Base-by-base conservation (phyloP, 1,284 basidiomycete genomes). In the Ceratobasidium sp. region DNA sequence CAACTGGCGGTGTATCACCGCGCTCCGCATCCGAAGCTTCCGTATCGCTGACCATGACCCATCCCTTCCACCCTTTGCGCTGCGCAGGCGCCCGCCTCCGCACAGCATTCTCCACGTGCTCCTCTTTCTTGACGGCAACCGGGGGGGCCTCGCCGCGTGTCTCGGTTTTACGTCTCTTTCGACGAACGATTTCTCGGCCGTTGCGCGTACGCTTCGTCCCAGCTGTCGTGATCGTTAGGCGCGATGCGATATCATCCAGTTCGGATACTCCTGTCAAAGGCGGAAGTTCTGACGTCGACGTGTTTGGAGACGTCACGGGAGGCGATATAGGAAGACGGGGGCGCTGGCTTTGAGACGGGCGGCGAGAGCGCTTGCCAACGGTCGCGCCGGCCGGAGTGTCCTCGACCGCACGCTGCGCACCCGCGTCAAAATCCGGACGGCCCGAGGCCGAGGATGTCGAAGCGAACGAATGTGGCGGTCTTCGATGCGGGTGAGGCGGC, bases 1-100 rank as follows among this genome's bases (percentile, higher is more conserved):
- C 46, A 8, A 67, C 50, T 6, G 62, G 62, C 9, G 62, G 62
- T 14, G 50, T 55, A 55, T 34, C 36, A 1, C 46, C 46, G 21
- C 62, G 62, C 36, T 67, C 62, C n/a, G 18, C 48, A 34, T 67
- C 62, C 46, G 62, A 67, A 30, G 9, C 62, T 23, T 67, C 62
- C n/a, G 62, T 67, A 26, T 67, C 62, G 62, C 62, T 67, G 10
- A 67, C 62, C 46, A 67, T 67, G 21, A 67, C 62, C 62, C 62
- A 67, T n/a, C 62, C 62, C 34, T 67, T 67, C 62, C 62, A 67
- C 3, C 62, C 62, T 30, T 67, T 67, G 36, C 62, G 62, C 48
- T 36, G 48, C 28, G 62, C 39, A 21, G 62, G 61, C 32, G 45
- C 61, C 36, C 46, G 62, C 48, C 18, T 34, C 34, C 50, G 30